These are phyloP conservation scores for Nitzschia sp. DNA, from an alignment of 108 stramenopile genomes.

Conservation along the genomic window DNA sequence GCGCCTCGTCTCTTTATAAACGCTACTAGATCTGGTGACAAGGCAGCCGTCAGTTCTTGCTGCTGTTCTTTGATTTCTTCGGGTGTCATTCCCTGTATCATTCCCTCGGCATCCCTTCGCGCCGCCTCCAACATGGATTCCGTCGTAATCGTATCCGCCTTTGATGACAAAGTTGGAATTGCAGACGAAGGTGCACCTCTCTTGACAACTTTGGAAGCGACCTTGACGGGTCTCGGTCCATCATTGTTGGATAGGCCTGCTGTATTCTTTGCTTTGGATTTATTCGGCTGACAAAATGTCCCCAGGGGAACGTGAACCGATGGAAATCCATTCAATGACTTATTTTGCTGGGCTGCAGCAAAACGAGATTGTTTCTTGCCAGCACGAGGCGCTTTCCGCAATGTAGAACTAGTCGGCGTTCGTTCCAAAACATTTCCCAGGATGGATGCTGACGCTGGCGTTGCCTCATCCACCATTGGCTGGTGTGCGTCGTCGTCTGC, in stretches of 20 bases:
- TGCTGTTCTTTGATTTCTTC: conserved; percentile 62
- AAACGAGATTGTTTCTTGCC: conserved; percentile 22
- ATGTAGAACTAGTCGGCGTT: not conserved
- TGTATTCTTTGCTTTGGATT: conserved; percentile 7
- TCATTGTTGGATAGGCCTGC: not conserved
- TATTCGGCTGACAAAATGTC: conserved; percentile 37
- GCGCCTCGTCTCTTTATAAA: conserved; percentile 57
- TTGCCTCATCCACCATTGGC: too few species aligned
- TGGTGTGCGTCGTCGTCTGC: not conserved
- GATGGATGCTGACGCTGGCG: conserved; percentile 4
- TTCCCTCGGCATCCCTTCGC: conserved; percentile 46
- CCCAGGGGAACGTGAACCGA: conserved; percentile 55
- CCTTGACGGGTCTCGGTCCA: not conserved
- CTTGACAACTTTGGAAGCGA: not conserved
- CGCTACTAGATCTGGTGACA: conserved; percentile 68
- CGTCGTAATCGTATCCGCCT: conserved; percentile 5
- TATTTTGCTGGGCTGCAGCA: conserved; percentile 11
- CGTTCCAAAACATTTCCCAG: conserved; percentile 41
- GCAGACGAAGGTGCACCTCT: not conserved
- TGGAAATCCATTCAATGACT: conserved; percentile 41
- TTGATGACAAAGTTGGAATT: not conserved
- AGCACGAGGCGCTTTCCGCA: not conserved
- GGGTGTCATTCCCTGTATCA: conserved; percentile 68
- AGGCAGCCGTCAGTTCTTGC: conserved; percentile 55
- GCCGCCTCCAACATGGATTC: conserved; percentile 28